Evolutionary conservation across 2,329 filamentous ascomycete genomes (phyloP).

Genomic region (Chaetomium olivaceum): DNA sequence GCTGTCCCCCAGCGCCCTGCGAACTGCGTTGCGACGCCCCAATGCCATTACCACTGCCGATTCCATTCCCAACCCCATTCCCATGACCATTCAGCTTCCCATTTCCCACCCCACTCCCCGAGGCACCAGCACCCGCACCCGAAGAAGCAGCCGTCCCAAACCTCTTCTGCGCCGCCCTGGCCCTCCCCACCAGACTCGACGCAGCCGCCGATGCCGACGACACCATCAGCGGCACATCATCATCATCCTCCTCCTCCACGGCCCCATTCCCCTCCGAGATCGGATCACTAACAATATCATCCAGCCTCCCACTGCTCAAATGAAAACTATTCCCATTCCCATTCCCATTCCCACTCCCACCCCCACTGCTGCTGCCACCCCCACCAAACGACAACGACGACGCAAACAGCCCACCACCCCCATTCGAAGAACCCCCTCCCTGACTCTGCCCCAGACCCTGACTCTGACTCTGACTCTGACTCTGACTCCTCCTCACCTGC

Average conservation of each 20-base stretch:
- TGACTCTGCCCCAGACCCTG: conserved; percentile 27
- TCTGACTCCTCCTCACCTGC: conserved; percentile 50
- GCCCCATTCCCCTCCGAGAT: conserved; percentile 61
- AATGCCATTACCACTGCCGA: neutral
- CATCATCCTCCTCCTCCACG: conserved; percentile 36
- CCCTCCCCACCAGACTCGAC: conserved; percentile 57
- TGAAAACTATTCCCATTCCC: neutral
- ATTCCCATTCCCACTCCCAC: conserved; percentile 33
- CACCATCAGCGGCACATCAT: conserved; percentile 20
- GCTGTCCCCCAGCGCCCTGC: conserved; percentile 28
- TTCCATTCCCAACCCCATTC: neutral
- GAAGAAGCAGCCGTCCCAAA: conserved; percentile 38
- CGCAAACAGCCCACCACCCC: conserved; percentile 18
- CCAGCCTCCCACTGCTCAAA: conserved; percentile 33
- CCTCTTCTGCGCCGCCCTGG: conserved; percentile 57
- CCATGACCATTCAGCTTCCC: neutral
- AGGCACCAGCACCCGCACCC: no score
- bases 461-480: neutral
- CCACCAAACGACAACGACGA: conserved; percentile 1
- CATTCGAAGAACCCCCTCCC: no score
- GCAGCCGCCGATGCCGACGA: conserved; percentile 43
- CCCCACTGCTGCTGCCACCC: no score
- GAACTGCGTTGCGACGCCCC: neutral
- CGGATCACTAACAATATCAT: conserved; percentile 56
- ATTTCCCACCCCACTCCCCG: neutral